Conservation (phyloP, 108 stramenopile genomes). For the Seminavis robusta region DNA sequence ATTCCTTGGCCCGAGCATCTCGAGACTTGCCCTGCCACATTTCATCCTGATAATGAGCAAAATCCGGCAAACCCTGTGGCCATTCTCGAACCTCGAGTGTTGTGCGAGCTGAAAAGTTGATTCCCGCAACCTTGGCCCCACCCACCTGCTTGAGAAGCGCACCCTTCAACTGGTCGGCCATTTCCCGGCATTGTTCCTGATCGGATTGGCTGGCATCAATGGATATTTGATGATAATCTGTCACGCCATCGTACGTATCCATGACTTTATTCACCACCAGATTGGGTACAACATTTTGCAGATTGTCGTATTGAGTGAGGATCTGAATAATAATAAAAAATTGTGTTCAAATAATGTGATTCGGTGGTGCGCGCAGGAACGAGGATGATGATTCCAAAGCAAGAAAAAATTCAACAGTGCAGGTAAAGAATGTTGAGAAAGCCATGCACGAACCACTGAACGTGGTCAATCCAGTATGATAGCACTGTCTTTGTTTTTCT, state of each 20-base stretch:
- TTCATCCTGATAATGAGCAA: conserved; percentile 68
- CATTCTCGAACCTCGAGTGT: conserved; percentile 85
- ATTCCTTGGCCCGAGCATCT: conserved; percentile 43
- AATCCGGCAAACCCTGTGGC: conserved; percentile 80
- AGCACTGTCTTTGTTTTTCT: background rate
- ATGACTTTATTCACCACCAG: conserved; percentile 81
- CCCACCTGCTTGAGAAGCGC: conserved; percentile 78
- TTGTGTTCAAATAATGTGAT: background rate
- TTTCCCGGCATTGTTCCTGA: conserved; percentile 51
- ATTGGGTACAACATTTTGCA: conserved; percentile 83
- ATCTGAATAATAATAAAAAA: conserved; percentile 13
- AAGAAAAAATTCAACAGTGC: background rate
- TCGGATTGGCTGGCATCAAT: conserved; percentile 17
- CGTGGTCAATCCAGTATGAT: background rate
- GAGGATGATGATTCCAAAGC: background rate
- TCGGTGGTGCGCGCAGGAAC: background rate
- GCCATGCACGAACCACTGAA: too few species aligned
- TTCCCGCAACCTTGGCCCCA: conserved; percentile 86
- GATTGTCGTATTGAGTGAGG: conserved; percentile 71
- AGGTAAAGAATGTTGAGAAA: too few species aligned
- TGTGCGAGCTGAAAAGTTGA: conserved; percentile 78
- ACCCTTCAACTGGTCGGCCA: conserved; percentile 65
- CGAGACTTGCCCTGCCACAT: conserved; percentile 66
- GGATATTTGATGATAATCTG: conserved; percentile 12
- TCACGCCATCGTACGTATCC: conserved; percentile 33